Base-by-base conservation (phyloP, 1,284 basidiomycete genomes). In the Leccinum pseudoinsigne region DNA sequence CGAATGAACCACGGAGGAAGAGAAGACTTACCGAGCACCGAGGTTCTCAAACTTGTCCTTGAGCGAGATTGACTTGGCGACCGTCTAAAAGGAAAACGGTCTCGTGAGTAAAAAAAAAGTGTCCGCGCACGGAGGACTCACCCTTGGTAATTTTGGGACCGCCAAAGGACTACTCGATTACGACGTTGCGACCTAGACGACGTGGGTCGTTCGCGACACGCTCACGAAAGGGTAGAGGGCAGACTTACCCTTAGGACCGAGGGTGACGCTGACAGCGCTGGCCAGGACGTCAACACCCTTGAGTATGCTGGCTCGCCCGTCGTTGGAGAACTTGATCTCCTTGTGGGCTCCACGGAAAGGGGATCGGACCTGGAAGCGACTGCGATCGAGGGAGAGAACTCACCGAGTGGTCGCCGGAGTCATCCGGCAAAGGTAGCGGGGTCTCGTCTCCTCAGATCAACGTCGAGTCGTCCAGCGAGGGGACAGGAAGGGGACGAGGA, bases 1-100 rank as follows among this genome's bases (percentile, higher is more conserved):
- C 65, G 8, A 14, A 55, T 18, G 73, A 51, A 51, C 42, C n/a
- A n/a, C 42, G 7, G n/a, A 45, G 9, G 6, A 8, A 42, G 16
- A 45, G 4, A 8, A 45, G 42, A 45, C 89, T 72, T 80, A 95
- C 90, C 95, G 92, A 75, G 96, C 96, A 78, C 96, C 95, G 65
- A 98, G 90, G 84, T 98, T 98, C 85, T 99, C 96, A 72, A 98
- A 98, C 82, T 96, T 97, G 88, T 98, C 95, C 81, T 98, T 90
- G 74, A 98, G 86, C 12, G 88, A 84, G 74, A 99, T 96, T 31
- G 95, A 84, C 84, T 97, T 98, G 67, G 97, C 97, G 54, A 99
- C 97, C 97, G 77, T 98, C 95, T 92, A 64, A 2, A 23, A 2
- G 4, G 65, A 2, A 31, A 2, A 4, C 11, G 3, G 16, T 54